phyloP scores from a whole-genome alignment of 495 filamentous ascomycete genomes.

The Penicillium herquei region DNA sequence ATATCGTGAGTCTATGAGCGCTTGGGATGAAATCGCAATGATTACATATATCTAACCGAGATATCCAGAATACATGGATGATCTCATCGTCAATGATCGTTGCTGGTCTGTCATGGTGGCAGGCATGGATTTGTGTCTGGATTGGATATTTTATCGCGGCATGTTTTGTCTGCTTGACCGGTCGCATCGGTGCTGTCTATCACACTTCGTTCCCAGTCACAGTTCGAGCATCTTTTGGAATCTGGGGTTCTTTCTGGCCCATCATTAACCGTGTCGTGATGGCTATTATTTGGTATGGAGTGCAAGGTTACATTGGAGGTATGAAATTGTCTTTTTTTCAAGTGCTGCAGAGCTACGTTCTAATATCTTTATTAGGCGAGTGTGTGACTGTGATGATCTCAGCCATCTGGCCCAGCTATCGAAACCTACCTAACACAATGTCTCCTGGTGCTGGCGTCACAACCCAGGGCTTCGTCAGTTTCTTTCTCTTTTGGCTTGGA shows the following conservation, averaged over 20 bases:
- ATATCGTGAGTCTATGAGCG: slow-evolving; percentile 59
- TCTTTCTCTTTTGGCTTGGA: slow-evolving; percentile 80
- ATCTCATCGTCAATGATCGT: slow-evolving; percentile 82
- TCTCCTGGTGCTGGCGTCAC: slow-evolving; percentile 64
- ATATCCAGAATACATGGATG: slow-evolving; percentile 85
- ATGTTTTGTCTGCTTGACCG: slow-evolving; percentile 71
- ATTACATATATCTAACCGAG: slow-evolving; percentile 9
- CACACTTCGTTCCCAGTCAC: slow-evolving; percentile 87
- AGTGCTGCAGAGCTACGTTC: not conserved
- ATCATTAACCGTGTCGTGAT: slow-evolving; percentile 87
- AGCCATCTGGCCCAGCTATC: slow-evolving; percentile 73
- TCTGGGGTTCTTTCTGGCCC: slow-evolving; percentile 88
- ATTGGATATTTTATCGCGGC: slow-evolving; percentile 78
- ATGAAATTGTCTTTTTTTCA: slow-evolving; percentile 1
- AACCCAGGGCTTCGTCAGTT: slow-evolving; percentile 73
- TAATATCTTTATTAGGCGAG: slow-evolving; percentile 40
- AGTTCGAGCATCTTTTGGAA: slow-evolving; percentile 72
- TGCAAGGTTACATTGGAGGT: slow-evolving; percentile 83
- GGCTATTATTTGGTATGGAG: slow-evolving; percentile 76
- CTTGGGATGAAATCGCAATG: not conserved
- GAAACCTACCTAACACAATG: slow-evolving; percentile 65
- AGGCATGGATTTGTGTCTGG: slow-evolving; percentile 88
- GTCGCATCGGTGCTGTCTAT: slow-evolving; percentile 86
- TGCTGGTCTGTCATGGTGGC: slow-evolving; percentile 87
- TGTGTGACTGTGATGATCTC: slow-evolving; percentile 81